Conservation (phyloP, 441 rosid species). For the Codiaeum variegatum region DNA sequence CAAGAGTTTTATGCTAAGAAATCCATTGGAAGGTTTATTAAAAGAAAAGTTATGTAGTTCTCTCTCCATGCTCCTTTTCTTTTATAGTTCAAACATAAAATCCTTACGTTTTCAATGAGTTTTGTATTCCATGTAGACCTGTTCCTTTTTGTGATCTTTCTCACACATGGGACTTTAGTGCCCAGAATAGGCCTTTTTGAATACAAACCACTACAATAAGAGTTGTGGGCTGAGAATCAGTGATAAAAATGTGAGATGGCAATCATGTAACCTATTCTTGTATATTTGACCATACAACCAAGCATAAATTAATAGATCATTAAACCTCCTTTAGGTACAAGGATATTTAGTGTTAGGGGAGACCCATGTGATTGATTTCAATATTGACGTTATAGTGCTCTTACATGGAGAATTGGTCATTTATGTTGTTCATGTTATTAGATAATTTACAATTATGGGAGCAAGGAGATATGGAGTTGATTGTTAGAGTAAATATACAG, state of each 20-base stretch:
- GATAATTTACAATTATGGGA: background rate
- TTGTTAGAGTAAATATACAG: background rate
- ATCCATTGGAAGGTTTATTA: background rate
- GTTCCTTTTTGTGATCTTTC: background rate
- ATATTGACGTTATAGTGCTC: background rate
- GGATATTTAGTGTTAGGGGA: background rate
- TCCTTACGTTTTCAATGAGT: background rate
- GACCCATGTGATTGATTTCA: background rate
- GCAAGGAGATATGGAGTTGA: background rate
- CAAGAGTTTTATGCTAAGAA: background rate
- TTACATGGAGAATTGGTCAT: background rate
- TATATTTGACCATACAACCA: background rate
- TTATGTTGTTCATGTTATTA: background rate
- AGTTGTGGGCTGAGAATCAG: background rate
- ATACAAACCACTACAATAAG: background rate
- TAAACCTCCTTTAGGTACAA: background rate
- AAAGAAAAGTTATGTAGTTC: background rate
- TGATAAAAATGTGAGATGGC: conserved; percentile 1
- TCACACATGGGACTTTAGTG: background rate
- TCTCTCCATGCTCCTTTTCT: background rate
- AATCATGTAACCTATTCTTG: background rate
- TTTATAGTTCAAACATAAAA: background rate
- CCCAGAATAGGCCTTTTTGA: background rate
- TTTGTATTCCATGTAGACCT: background rate
- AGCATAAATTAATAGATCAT: background rate